Evolutionary conservation across 192 early-diverging fungal genomes (phyloP), one percentile per base, ranked within the genome.

Genomic region (Backusella psychrophila): DNA sequence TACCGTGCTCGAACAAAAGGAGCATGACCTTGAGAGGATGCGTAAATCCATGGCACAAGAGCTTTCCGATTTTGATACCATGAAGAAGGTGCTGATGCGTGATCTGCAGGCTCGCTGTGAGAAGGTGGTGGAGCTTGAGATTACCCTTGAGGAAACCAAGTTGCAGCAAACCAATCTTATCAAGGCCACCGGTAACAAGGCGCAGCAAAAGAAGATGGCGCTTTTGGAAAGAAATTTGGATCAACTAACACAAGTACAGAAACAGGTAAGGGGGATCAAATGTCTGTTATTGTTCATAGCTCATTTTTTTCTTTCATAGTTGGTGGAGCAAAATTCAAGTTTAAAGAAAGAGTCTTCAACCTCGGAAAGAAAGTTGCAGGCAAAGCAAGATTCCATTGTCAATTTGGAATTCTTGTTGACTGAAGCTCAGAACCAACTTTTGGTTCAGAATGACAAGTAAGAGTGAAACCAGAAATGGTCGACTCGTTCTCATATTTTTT

Each of bases 1-100:
- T 4, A 52, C 11, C 1, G 8, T n/a, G 0, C 12, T 77, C 2
- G 70, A 70, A 3, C 88, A 91, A 41, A 89, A 88, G 68, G 93
- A 93, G 77, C 88, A 87, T 38, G 93, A 95, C 53, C 85, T 94
- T 77, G 94, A 94, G 73, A 81, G 89, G 49, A 91, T 96, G 81
- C 84, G 91, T 36, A 82, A 82, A 66, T 78, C 77, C 21, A 82
- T 82, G 81, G 77, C 77, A 11, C 73, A 82, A 15, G 77, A 82
- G 21, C 89, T 98, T 53, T 83, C 91, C n/a, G 97, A 99, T 73
- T 98, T 97, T 84, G 98, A 99, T 75, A 91, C 92, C 70, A 97
- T 97, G 96, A 97, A 97, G 87, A 96, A 98, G 90, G 94, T 94
- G 41, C 85, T 99, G 76, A 97, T 98, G 96, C 93, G 94, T 59